Conservation (phyloP, 495 filamentous ascomycete genomes). For the Talaromyces proteolyticus region DNA sequence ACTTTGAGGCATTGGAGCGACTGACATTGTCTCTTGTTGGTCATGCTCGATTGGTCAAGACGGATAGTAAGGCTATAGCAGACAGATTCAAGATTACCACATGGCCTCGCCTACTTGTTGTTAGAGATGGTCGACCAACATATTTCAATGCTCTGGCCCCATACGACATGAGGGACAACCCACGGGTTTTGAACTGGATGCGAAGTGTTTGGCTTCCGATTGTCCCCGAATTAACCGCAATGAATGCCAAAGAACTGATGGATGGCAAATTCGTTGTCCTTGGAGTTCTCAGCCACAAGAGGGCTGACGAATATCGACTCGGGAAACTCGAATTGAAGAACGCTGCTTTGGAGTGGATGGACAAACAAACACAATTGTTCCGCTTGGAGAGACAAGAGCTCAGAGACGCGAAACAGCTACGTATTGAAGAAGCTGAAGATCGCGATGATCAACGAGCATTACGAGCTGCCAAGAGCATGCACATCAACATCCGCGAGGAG, state of each 20-base stretch:
- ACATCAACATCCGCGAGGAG: constrained; percentile 80
- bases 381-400: constrained; percentile 87
- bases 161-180: constrained; percentile 81
- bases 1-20: constrained; percentile 83
- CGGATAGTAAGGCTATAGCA: constrained; percentile 63
- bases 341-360: constrained; percentile 95
- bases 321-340: constrained; percentile 90
- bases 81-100: constrained; percentile 90
- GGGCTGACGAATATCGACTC: constrained; percentile 69
- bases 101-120: constrained; percentile 87
- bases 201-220: constrained; percentile 95
- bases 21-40: constrained; percentile 82
- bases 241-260: constrained; percentile 93
- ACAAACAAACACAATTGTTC: constrained; percentile 84
- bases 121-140: constrained; percentile 78
- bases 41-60: constrained; percentile 87
- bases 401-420: constrained; percentile 87
- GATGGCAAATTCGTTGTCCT: constrained; percentile 87
- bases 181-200: constrained; percentile 85
- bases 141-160: constrained; percentile 84
- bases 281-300: constrained; percentile 76
- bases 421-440: constrained; percentile 95
- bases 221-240: constrained; percentile 86
- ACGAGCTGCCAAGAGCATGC: constrained; percentile 83
- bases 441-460: constrained; percentile 83